Conservation (phyloP, 352 stramenopile genomes). For the Globisporangium okanoganense region DNA sequence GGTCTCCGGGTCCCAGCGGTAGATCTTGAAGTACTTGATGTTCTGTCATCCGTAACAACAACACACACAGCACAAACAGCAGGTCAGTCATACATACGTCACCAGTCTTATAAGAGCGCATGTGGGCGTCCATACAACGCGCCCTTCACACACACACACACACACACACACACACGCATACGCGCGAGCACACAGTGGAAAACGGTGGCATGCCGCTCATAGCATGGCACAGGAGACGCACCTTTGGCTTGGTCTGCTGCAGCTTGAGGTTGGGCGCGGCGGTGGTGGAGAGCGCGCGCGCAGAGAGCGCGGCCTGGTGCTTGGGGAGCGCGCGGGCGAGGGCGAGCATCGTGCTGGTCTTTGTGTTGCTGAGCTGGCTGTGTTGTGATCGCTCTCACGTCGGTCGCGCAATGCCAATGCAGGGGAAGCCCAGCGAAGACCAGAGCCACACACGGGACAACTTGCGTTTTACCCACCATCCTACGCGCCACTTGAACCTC, state of each 20-base stretch:
- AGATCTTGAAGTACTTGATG: slow-evolving; percentile 99
- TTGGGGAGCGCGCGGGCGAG: slow-evolving; percentile 20
- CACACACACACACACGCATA: neutral
- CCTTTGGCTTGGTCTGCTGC: slow-evolving; percentile 69
- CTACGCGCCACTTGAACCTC: slow-evolving; percentile 1
- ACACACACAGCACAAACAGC: neutral
- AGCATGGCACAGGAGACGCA: slow-evolving; percentile 16
- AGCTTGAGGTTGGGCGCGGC: slow-evolving; percentile 64
- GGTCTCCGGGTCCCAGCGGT: slow-evolving; percentile 97
- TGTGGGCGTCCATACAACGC: neutral
- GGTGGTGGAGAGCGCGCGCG: slow-evolving; percentile 55
- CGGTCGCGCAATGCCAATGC: slow-evolving; percentile 10
- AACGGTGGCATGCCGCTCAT: slow-evolving; percentile 1
- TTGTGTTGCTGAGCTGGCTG: neutral
- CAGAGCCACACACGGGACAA: neutral
- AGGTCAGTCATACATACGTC: neutral
- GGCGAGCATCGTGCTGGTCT: slow-evolving; percentile 11
- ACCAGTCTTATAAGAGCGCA: neutral
- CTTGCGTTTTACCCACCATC: slow-evolving; percentile 11
- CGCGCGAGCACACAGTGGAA: neutral
- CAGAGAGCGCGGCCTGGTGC: slow-evolving; percentile 31
- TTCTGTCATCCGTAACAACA: slow-evolving; percentile 42
- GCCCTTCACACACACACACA: neutral
- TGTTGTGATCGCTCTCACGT: slow-evolving; percentile 11
- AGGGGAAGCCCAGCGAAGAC: slow-evolving; percentile 3